A percentile compares a stretch with the other conserved stretches of the same genome.
Evolutionary conservation across 2,329 filamentous ascomycete genomes (phyloP).

Genomic region (Sclerotinia subarctica): DNA sequence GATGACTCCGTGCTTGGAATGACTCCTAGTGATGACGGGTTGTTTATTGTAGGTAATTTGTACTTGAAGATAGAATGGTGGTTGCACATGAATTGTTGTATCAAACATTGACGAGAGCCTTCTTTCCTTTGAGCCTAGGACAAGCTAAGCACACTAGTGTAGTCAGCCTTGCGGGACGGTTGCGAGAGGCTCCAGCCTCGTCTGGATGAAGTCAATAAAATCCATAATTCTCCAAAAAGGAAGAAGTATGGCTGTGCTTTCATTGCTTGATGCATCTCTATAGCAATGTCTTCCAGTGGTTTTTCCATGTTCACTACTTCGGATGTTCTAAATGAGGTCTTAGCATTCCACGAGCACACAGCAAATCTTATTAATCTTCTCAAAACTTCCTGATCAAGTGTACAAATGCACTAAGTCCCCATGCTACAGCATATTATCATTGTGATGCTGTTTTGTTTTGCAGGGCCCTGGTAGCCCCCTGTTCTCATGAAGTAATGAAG

Average conservation of each 20-base stretch:
- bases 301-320: background rate
- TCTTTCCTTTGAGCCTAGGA: background rate
- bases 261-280: background rate
- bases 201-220: no score
- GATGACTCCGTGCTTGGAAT: background rate
- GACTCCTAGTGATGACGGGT: background rate
- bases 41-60: background rate
- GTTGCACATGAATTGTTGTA: background rate
- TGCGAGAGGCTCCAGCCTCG: background rate
- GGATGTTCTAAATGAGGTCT: background rate
- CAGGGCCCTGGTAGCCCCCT: background rate
- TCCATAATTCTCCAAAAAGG: no score
- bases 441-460: background rate
- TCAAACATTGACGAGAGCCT: background rate
- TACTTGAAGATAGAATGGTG: background rate
- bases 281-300: background rate
- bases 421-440: background rate
- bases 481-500: background rate
- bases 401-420: background rate
- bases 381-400: background rate
- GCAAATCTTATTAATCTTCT: background rate
- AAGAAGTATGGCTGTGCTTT: no score
- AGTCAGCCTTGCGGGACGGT: background rate
- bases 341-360: background rate
- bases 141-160: background rate